phyloP scores from a whole-genome alignment of 805 yeast species.

The Cyberlindnera bimundalis region DNA sequence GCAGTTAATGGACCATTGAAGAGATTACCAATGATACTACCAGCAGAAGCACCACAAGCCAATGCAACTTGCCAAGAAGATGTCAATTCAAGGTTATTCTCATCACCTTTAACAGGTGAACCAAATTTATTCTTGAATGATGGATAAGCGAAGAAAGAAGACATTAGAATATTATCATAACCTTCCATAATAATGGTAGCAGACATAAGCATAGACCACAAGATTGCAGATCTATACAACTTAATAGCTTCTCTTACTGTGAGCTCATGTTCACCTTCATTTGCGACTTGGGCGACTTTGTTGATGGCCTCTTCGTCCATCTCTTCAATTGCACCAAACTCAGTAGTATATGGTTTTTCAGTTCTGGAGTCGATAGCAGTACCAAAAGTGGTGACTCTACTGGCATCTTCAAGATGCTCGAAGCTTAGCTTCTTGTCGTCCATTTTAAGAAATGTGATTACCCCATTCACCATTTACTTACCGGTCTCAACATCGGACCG shows the following conservation, averaged over 20 bases:
- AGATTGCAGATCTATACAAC: conserved; percentile 16
- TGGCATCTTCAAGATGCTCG: conserved; percentile 18
- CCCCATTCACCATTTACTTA: too few species aligned
- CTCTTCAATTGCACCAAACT: conserved; percentile 14
- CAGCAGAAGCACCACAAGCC: conserved; percentile 30
- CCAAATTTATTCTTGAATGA: conserved; percentile 20
- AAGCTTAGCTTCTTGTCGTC: conserved; percentile 11
- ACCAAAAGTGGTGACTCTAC: conserved; percentile 8
- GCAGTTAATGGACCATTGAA: conserved; percentile 30
- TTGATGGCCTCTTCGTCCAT: conserved; percentile 14
- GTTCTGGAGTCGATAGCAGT: conserved; percentile 1
- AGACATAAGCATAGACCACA: conserved; percentile 21
- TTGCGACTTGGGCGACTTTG: conserved; percentile 18
- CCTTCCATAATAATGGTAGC: conserved; percentile 27
- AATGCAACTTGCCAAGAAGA: conserved; percentile 46
- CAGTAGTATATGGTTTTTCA: background rate
- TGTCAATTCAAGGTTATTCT: conserved; percentile 33
- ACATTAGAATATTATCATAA: conserved; percentile 21
- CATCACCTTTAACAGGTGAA: conserved; percentile 25
- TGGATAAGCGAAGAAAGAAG: conserved; percentile 25
- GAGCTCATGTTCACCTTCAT: conserved; percentile 19
- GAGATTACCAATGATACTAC: conserved; percentile 33
- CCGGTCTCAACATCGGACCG: too few species aligned
- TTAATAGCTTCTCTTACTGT: conserved; percentile 18
- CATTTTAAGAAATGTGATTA: too few species aligned